phyloP scores from a whole-genome alignment of 1,139 yeast genomes.

The Geotrichum fermentans region DNA sequence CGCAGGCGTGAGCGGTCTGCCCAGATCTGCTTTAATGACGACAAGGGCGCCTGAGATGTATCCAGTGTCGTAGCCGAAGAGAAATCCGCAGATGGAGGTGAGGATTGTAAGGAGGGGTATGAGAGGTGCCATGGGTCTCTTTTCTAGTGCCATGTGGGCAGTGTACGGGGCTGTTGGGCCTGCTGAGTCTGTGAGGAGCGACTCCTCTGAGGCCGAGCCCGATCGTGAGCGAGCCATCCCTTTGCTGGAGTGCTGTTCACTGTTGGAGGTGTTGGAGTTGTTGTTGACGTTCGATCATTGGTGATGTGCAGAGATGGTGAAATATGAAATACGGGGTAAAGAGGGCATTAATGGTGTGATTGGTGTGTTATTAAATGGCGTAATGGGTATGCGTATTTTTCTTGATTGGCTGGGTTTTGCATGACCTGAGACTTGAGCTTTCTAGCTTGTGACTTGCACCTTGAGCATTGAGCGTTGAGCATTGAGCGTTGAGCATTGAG shows the following conservation, averaged over 20 bases:
- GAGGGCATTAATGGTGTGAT: too few species aligned
- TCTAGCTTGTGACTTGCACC: too few species aligned
- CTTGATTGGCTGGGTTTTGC: too few species aligned
- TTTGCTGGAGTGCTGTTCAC: too few species aligned
- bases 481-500: too few species aligned
- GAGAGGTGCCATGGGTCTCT: constrained; percentile 41
- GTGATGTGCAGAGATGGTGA: background rate
- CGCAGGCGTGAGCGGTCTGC: constrained; percentile 52
- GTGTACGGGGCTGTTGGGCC: background rate
- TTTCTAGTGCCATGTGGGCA: constrained; percentile 1
- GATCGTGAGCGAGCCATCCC: too few species aligned
- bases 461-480: too few species aligned
- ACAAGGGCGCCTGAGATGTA: constrained; percentile 90
- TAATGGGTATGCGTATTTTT: too few species aligned
- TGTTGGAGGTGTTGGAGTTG: background rate
- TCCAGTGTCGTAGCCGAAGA: constrained; percentile 97
- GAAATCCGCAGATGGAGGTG: constrained; percentile 87
- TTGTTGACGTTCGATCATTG: background rate
- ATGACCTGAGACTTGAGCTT: too few species aligned
- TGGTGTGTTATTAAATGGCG: too few species aligned
- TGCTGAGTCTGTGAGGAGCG: background rate
- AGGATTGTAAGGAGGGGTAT: constrained; percentile 68
- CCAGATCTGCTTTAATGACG: constrained; percentile 65
- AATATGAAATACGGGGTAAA: too few species aligned
- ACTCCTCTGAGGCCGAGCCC: background rate